phyloP scores from a whole-genome alignment of 371 early-diverging fungal species.

The Mucor plumbeus region DNA sequence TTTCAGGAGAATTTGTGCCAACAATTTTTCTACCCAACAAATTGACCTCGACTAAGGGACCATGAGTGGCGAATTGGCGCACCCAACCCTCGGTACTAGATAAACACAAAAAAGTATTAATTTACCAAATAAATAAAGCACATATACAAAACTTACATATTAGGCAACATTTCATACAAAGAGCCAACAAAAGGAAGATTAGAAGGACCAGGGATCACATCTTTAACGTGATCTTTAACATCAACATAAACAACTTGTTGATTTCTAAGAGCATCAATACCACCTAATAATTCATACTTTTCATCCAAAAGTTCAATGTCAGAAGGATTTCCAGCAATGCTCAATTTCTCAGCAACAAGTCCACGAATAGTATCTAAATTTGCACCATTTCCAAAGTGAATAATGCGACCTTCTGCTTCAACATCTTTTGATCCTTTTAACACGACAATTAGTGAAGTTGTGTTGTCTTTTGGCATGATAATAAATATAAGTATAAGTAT shows the following conservation, averaged over 20 bases:
- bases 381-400: conserved; percentile 34
- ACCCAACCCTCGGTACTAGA: conserved; percentile 33
- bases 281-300: conserved; percentile 24
- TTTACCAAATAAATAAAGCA: background rate
- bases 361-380: conserved; percentile 33
- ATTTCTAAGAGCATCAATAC: conserved; percentile 28
- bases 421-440: conserved; percentile 25
- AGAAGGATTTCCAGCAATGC: conserved; percentile 15
- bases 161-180: conserved; percentile 42
- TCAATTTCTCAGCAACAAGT: conserved; percentile 38
- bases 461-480: conserved; percentile 24
- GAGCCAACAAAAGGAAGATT: conserved; percentile 42
- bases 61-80: conserved; percentile 33
- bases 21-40: conserved; percentile 28
- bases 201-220: conserved; percentile 36
- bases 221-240: conserved; percentile 28
- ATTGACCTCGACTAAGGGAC: conserved; percentile 39
- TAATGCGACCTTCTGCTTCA: conserved; percentile 38
- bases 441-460: conserved; percentile 38
- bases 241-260: conserved; percentile 37
- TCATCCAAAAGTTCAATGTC: conserved; percentile 23
- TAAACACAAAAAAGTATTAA: background rate
- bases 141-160: conserved; percentile 29
- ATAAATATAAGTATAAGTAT: background rate
- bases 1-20: conserved; percentile 41